Conservation (phyloP, 2,329 filamentous ascomycete species). For the Colletotrichum sp. region DNA sequence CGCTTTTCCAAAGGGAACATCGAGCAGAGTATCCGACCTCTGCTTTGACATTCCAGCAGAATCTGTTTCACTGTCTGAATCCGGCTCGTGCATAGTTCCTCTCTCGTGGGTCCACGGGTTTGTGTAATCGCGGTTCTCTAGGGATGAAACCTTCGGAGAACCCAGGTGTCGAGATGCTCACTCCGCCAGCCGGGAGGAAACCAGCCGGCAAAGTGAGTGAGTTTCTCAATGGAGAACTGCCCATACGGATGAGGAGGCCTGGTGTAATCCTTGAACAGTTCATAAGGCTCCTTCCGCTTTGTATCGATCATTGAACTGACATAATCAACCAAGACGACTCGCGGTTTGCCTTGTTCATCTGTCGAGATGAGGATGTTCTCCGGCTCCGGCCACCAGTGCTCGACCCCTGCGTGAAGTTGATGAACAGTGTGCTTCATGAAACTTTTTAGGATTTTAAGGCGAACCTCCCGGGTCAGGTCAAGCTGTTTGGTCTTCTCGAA, state of each 20-base stretch:
- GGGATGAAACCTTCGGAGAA: background rate
- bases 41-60: background rate
- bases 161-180: background rate
- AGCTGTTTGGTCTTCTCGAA: background rate
- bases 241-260: background rate
- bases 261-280: fast-evolving
- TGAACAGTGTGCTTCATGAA: background rate
- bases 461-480: background rate
- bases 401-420: background rate
- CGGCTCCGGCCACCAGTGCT: background rate
- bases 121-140: background rate
- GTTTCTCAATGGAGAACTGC: background rate
- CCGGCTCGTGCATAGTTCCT: fast-evolving
- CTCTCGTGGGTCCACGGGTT: background rate
- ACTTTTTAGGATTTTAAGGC: background rate
- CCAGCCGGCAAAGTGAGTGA: background rate
- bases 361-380: background rate
- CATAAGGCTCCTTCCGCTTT: background rate
- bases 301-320: background rate
- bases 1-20: background rate
- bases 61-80: background rate
- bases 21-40: background rate
- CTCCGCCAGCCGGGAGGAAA: background rate
- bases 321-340: background rate
- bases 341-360: fast-evolving